phyloP scores from a whole-genome alignment of 75 land plant genomes.

The Sequoia sempervirens region DNA sequence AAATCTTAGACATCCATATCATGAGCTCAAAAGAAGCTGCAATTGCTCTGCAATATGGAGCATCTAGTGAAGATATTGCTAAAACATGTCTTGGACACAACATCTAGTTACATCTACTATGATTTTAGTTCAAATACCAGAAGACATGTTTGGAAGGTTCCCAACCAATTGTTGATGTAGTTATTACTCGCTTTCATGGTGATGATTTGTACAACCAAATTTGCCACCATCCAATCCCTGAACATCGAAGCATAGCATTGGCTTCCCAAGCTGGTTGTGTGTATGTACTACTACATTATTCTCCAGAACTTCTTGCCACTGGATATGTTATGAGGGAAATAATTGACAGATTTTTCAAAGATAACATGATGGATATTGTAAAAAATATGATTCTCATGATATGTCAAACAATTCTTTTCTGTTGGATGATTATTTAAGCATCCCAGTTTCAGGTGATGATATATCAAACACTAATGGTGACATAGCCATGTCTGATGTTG shows the following conservation, averaged over 20 bases:
- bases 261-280: conserved; percentile 31
- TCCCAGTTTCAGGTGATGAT: conserved; percentile 94
- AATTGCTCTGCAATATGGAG: conserved; percentile 83
- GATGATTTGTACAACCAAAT: conserved; percentile 45
- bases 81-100: conserved; percentile 85
- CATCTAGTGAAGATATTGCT: conserved; percentile 96
- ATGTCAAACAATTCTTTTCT: conserved; percentile 35
- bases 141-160: conserved; percentile 39
- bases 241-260: conserved; percentile 35
- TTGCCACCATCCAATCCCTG: conserved; percentile 42
- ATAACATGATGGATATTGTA: conserved; percentile 36
- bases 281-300: conserved; percentile 28
- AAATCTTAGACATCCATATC: conserved; percentile 82
- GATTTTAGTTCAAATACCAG: conserved; percentile 22
- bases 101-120: conserved; percentile 18
- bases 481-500: conserved; percentile 62
- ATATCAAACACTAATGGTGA: conserved; percentile 73
- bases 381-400: conserved; percentile 33
- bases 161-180: conserved; percentile 18
- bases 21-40: conserved; percentile 92
- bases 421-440: conserved; percentile 62
- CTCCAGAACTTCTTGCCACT: conserved; percentile 30
- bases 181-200: conserved; percentile 21
- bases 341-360: conserved; percentile 37
- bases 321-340: conserved; percentile 37